These are phyloP conservation scores for Boletus reticulatus DNA, from an alignment of 768 basidiomycete species.

Conservation along the genomic window DNA sequence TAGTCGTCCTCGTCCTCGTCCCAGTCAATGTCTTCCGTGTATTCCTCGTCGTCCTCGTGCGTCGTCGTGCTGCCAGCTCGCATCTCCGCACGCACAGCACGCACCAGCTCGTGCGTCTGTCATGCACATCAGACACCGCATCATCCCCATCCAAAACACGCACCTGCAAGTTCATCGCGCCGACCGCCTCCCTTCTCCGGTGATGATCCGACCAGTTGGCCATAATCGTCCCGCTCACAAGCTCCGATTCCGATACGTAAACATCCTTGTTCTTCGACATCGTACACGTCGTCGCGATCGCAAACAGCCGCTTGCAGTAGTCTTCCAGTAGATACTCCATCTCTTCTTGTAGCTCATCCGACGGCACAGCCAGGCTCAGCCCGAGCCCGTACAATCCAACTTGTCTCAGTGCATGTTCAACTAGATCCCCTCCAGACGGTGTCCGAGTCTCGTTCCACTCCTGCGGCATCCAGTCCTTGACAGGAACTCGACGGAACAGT, in stretches of 20 bases:
- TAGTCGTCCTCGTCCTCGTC: conserved; percentile 30
- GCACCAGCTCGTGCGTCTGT: conserved; percentile 40
- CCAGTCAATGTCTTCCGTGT: conserved; percentile 24
- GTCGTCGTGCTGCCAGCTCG: conserved; percentile 7
- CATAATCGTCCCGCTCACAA: conserved; percentile 46
- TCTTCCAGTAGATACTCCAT: conserved; percentile 37
- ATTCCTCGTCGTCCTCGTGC: conserved; percentile 24
- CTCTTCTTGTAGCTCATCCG: conserved; percentile 33
- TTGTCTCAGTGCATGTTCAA: conserved; percentile 26
- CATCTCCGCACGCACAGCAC: conserved; percentile 36
- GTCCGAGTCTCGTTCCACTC: conserved; percentile 15
- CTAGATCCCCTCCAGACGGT: conserved; percentile 27
- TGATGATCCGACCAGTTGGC: conserved; percentile 43
- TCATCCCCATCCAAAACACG: not conserved
- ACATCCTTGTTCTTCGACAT: conserved; percentile 36
- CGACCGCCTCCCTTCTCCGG: conserved; percentile 37
- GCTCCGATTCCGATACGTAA: conserved; percentile 39
- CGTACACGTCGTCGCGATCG: conserved; percentile 37
- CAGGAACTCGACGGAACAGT: conserved; percentile 45
- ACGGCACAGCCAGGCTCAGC: conserved; percentile 22
- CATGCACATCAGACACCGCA: conserved; percentile 1
- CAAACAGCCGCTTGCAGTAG: conserved; percentile 33
- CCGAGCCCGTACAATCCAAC: conserved; percentile 33
- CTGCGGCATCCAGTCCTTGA: conserved; percentile 31
- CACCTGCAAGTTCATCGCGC: conserved; percentile 46